Evolutionary conservation across 2,329 filamentous ascomycete species (phyloP), one percentile per base, ranked within the genome.

Genomic region (Alternaria triticina): DNA sequence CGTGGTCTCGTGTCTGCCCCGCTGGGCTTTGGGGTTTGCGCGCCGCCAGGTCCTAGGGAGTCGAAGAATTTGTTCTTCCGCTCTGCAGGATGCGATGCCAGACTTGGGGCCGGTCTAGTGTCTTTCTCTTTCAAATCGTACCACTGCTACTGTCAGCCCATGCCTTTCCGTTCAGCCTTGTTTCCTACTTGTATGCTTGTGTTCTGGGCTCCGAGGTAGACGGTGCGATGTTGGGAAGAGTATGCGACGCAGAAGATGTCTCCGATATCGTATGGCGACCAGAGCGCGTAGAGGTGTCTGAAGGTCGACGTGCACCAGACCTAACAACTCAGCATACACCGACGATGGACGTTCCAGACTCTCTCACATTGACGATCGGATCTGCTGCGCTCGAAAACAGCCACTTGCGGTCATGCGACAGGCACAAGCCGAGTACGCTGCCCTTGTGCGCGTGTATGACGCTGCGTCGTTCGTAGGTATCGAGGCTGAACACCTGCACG

Each of bases 161-260:
- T 43, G 45, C 49, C 36, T 9, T 30, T 40, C 7, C 28, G 13
- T 4, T 17, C 28, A 10, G 11, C 3, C 6, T 17, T 30, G 1
- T 43, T 11, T 6, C 62, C 44, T 80, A 86, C 85, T 76, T 69
- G 67, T 56, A 97, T 96, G 43, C 91, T 93, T 8, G 94, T 96
- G 76, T 98, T 97, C 77, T 98, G 96, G 1, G 94, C 93, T 61
- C 96, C 96, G 46, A 97, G 87, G 78, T 97, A 98, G 5, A 97
- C 86, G 0, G 91, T 97, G 70, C 95, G 88, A 72, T 93, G 85
- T 69, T 89, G 86, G 7, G 89, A 83, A 5, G 94, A 97, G 79
- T 97, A 97, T 1, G 91, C 91, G n/a, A 97, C 90, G 71, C 93
- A 97, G 79, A 98, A 98, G 62, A 99, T 89, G 82, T 99, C 96